Conservation (phyloP, 768 basidiomycete species). For the Porpolomopsis calyptriformis region DNA sequence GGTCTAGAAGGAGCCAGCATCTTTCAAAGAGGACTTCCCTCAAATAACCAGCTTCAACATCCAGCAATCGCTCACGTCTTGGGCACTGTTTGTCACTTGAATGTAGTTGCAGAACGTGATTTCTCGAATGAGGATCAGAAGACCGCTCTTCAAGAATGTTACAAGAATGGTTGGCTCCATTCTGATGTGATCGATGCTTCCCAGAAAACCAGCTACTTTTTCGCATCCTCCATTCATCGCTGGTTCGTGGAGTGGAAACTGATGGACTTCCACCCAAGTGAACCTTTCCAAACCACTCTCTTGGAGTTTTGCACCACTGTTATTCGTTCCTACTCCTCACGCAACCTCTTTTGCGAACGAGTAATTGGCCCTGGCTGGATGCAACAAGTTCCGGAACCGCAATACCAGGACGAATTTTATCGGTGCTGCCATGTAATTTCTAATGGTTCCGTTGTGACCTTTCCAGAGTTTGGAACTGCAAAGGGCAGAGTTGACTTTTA, state of each 20-base stretch:
- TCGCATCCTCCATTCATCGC: slow-evolving; percentile 11
- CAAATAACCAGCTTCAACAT: slow-evolving; percentile 4
- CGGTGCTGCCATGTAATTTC: slow-evolving; percentile 8
- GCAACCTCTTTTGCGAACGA: slow-evolving; percentile 7
- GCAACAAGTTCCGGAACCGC: slow-evolving; percentile 12
- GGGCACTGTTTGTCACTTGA: slow-evolving; percentile 3
- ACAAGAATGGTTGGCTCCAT: slow-evolving; percentile 12
- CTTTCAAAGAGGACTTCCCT: slow-evolving; percentile 8
- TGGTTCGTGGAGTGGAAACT: slow-evolving; percentile 14
- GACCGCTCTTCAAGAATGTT: slow-evolving; percentile 1
- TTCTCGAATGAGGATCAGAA: background rate
- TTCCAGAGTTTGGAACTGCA: slow-evolving; percentile 11
- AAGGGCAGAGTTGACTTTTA: slow-evolving; percentile 12
- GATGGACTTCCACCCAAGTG: background rate
- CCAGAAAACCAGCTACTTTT: slow-evolving; percentile 8
- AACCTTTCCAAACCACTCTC: slow-evolving; percentile 2
- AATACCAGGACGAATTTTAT: slow-evolving; percentile 15
- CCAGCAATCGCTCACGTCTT: slow-evolving; percentile 7
- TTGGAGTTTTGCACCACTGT: slow-evolving; percentile 5
- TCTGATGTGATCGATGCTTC: background rate
- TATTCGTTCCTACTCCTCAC: slow-evolving; percentile 9
- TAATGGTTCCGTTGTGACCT: slow-evolving; percentile 11
- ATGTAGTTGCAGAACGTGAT: slow-evolving; percentile 2
- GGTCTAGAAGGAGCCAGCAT: slow-evolving; percentile 1
- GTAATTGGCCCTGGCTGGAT: slow-evolving; percentile 7